Evolutionary conservation across 768 basidiomycete genomes (phyloP), one percentile per base, ranked within the genome.

Genomic region (Mycena polygramma): DNA sequence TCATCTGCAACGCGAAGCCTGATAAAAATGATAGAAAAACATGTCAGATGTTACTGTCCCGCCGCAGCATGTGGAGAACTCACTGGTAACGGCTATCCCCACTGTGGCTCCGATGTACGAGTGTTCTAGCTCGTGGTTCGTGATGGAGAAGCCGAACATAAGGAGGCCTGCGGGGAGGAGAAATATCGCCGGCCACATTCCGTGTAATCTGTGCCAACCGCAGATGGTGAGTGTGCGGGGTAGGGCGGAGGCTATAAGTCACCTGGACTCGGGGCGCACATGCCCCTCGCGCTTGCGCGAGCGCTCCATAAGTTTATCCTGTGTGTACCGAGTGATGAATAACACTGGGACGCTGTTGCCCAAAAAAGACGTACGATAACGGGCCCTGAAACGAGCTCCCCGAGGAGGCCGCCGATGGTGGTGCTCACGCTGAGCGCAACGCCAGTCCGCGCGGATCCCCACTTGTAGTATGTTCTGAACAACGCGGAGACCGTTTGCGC

Each of bases 1-100:
- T 68, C 69, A 73, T 68, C 53, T 73, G 72, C n/a, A 73, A 69
- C n/a, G 72, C 63, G 57, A 73, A 73, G 20, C 72, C 72, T 73
- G 24, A 22, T 48, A 43, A 7, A 41, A 11, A 41, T 10, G 41
- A 20, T 35, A 4, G 11, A 4, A 15, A 43, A 24, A 11, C n/a
- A 41, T 13, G 5, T 57, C 8, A 10, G 37, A 30, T 30, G 30
- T 30, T 30, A 30, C 3, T 30, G 30, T 30, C 6, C 30, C 30
- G 30, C 30, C 30, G 30, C 30, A 30, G 41, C 22, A 2, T 24
- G 36, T 14, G 36, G 39, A 35, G 51, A 24, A 65, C 74, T 17
- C 36, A 63, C 74, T 73, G 3, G 74, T 73, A 0, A 73, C 13
- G 4, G 68, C 72, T 72, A 73, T 75, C 6, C 66, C 72, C 30